These are phyloP conservation scores for Ceratobasidium sp. DNA, from an alignment of 1,284 basidiomycete genomes.

Conservation along the genomic window DNA sequence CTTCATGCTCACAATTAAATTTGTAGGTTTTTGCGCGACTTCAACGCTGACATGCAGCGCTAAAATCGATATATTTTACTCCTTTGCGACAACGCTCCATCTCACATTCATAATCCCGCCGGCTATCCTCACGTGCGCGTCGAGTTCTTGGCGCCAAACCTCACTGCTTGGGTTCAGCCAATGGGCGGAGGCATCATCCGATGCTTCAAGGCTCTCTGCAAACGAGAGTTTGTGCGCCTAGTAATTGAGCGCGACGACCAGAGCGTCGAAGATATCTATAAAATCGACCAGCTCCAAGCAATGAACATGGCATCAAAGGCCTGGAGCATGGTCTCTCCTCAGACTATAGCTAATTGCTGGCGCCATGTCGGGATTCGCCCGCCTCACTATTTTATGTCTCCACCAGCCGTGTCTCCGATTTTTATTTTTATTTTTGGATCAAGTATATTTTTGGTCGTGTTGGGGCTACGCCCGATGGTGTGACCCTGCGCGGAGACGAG, in stretches of 20 bases:
- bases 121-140: conserved; percentile 12
- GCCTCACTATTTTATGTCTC: neutral
- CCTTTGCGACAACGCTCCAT: conserved; percentile 24
- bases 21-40: neutral
- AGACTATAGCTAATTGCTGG: conserved; percentile 42
- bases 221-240: neutral
- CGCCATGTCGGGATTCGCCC: conserved; percentile 12
- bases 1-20: neutral
- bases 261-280: conserved; percentile 19
- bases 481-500: too few relatives aligned
- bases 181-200: conserved; percentile 34
- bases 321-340: conserved; percentile 6
- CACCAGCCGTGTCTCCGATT: too few relatives aligned
- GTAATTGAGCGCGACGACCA: conserved; percentile 32
- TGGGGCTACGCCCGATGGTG: too few relatives aligned
- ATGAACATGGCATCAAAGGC: conserved; percentile 49
- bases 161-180: conserved; percentile 40
- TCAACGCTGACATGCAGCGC: conserved; percentile 14
- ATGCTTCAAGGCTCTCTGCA: conserved; percentile 37
- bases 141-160: conserved; percentile 33
- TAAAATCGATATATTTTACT: conserved; percentile 45
- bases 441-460: too few relatives aligned
- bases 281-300: conserved; percentile 34
- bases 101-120: conserved; percentile 19
- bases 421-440: too few relatives aligned